A percentile compares a stretch with the other conserved stretches of the same genome.
These are phyloP conservation scores for Zhuliangozyma blackwelliae DNA, from an alignment of 1,139 yeast species.

Conservation along the genomic window DNA sequence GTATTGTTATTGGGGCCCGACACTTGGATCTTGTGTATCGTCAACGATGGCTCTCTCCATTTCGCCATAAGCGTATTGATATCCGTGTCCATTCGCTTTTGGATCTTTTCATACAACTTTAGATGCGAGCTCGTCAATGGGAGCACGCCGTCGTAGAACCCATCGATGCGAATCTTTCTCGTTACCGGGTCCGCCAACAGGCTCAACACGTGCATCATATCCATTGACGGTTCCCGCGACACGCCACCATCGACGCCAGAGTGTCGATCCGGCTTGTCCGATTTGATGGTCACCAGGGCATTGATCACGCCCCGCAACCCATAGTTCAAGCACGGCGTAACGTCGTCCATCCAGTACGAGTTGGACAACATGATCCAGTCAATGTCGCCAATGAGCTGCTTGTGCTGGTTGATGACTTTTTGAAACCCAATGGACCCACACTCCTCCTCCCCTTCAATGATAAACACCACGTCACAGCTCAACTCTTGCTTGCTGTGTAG, in stretches of 20 bases:
- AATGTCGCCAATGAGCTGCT: slow-evolving; percentile 55
- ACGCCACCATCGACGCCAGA: slow-evolving; percentile 98
- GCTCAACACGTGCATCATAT: slow-evolving; percentile 67
- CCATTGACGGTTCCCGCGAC: slow-evolving; percentile 84
- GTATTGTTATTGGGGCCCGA: slow-evolving; percentile 91
- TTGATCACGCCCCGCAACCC: slow-evolving; percentile 91
- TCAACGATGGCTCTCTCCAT: slow-evolving; percentile 89
- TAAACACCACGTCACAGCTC: slow-evolving; percentile 70
- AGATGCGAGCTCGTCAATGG: slow-evolving; percentile 55
- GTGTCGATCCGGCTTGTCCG: slow-evolving; percentile 83
- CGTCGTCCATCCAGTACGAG: slow-evolving; percentile 91
- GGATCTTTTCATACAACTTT: slow-evolving; percentile 59
- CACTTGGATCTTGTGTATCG: slow-evolving; percentile 81
- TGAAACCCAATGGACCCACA: slow-evolving; percentile 87
- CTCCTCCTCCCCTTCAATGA: slow-evolving; percentile 95
- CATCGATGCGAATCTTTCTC: slow-evolving; percentile 63
- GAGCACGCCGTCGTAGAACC: slow-evolving; percentile 63
- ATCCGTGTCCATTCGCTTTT: slow-evolving; percentile 30
- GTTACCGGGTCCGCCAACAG: slow-evolving; percentile 52
- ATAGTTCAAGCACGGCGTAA: slow-evolving; percentile 85
- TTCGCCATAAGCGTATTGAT: slow-evolving; percentile 64
- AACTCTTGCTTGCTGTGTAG: slow-evolving; percentile 50
- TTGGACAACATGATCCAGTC: slow-evolving; percentile 91
- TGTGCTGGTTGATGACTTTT: slow-evolving; percentile 51
- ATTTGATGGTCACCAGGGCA: slow-evolving; percentile 63